phyloP scores from a whole-genome alignment of 1,284 basidiomycete genomes.

The Coriolopsis trogii region DNA sequence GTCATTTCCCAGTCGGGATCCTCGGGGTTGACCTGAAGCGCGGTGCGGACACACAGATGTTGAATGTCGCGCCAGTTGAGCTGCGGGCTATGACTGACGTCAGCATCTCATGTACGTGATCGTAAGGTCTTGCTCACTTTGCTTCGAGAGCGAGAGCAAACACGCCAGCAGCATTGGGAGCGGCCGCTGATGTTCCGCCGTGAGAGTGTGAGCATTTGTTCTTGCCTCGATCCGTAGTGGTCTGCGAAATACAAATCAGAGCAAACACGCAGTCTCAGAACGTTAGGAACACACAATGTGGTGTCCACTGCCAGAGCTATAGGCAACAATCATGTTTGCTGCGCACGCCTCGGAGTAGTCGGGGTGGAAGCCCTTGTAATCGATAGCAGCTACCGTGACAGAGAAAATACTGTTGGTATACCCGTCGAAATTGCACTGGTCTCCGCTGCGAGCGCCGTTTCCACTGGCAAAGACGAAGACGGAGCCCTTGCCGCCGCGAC shows the following conservation, averaged over 20 bases:
- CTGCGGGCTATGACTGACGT: slow-evolving; percentile 68
- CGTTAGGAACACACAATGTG: slow-evolving; percentile 71
- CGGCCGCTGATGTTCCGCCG: slow-evolving; percentile 97
- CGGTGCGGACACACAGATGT: slow-evolving; percentile 84
- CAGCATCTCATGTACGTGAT: slow-evolving; percentile 5
- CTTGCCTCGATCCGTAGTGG: slow-evolving; percentile 93
- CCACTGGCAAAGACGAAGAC: slow-evolving; percentile 98
- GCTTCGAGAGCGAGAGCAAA: slow-evolving; percentile 87
- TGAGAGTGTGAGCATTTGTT: slow-evolving; percentile 84
- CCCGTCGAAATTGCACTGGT: slow-evolving; percentile 99
- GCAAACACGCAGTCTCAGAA: not conserved
- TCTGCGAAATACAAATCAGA: slow-evolving; percentile 49
- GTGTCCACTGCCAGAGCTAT: slow-evolving; percentile 94
- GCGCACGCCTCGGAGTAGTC: slow-evolving; percentile 98
- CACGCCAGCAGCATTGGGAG: slow-evolving; percentile 92
- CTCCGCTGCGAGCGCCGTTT: slow-evolving; percentile 89
- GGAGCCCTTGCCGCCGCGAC: slow-evolving; percentile 88
- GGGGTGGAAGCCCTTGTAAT: slow-evolving; percentile 91
- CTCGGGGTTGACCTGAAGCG: slow-evolving; percentile 80
- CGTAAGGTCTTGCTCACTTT: slow-evolving; percentile 52
- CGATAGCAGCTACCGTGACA: slow-evolving; percentile 93
- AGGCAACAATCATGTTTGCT: slow-evolving; percentile 96
- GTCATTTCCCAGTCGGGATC: slow-evolving; percentile 97
- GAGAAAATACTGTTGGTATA: slow-evolving; percentile 99
- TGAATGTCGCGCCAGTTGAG: slow-evolving; percentile 98